Evolutionary conservation across 2,329 filamentous ascomycete genomes (phyloP), one percentile per base, ranked within the genome.

Genomic region (Mariannaea sp.): DNA sequence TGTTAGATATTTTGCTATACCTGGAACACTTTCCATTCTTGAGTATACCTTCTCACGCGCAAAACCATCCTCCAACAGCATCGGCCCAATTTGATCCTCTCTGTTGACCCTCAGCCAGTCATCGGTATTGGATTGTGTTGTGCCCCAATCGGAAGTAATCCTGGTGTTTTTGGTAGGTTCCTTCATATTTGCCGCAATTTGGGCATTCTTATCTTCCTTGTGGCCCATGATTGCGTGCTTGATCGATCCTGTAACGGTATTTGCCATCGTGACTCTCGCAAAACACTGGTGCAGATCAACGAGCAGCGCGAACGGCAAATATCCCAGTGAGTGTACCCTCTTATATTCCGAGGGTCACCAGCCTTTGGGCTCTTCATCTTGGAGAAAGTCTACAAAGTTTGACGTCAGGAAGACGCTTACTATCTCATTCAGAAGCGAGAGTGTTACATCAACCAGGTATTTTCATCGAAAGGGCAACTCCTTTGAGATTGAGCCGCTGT

Each of bases 101-200:
- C 75, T 84, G 20, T 76, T 80, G 5, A 87, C 79, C 46, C 82
- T 84, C 48, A 95, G 76, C 90, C 89, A 94, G 68, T 92, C 81
- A 65, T 96, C 91, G 1, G 87, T 86, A 64, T 87, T 87, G 35
- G 77, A 75, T 65, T 91, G 81, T 71, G 87, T 90, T 22, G 87
- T 84, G 17, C 91, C 91, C 73, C 81, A 90, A 65, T 96, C 90
- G 42, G 86, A 87, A 0, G 90, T 93, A 60, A 92, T 83, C 32
- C 81, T 78, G 26, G 80, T 76, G 30, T 83, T 78, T 43, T 80
- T 72, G 38, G 80, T 73, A 2, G 83, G 77, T 66, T 90, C 79
- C 49, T 83, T 80, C 3, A 75, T 87, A 56, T 85, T 75, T 33
- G 73, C 72, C 20, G 77, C 70, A 41, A 92, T 75, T 64, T 92